These are phyloP conservation scores for Ceratocystis lukuohia DNA, from an alignment of 2,329 filamentous ascomycete species.

Conservation along the genomic window DNA sequence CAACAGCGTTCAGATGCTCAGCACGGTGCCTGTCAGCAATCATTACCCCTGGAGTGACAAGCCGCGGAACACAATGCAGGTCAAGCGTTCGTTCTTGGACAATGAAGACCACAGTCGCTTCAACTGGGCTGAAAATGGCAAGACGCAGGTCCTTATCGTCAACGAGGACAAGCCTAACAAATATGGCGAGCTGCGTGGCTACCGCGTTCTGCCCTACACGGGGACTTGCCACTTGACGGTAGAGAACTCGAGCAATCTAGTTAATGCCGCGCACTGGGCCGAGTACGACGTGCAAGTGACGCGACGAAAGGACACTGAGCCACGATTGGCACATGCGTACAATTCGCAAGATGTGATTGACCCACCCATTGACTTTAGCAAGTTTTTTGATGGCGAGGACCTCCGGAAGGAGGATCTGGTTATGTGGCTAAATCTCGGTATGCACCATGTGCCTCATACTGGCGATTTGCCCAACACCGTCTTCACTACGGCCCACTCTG, in stretches of 20 bases:
- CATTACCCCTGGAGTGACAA: slow-evolving; percentile 29
- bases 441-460: slow-evolving; percentile 44
- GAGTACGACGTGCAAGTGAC: slow-evolving; percentile 35
- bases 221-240: slow-evolving; percentile 31
- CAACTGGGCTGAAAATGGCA: slow-evolving; percentile 32
- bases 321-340: slow-evolving; percentile 23
- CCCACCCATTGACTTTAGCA: slow-evolving; percentile 34
- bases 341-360: slow-evolving; percentile 30
- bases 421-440: slow-evolving; percentile 40
- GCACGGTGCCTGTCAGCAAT: slow-evolving; percentile 25
- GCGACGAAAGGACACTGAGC: slow-evolving; percentile 32
- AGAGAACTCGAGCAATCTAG: slow-evolving; percentile 31
- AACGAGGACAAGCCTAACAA: slow-evolving; percentile 34
- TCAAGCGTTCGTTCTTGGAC: slow-evolving; percentile 22
- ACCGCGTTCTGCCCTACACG: slow-evolving; percentile 30
- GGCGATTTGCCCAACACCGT: slow-evolving; percentile 26
- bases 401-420: slow-evolving; percentile 29
- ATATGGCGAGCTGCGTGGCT: slow-evolving; percentile 37
- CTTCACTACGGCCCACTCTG: slow-evolving; percentile 26
- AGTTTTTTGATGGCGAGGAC: slow-evolving; percentile 28
- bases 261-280: slow-evolving; percentile 30
- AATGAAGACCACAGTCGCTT: slow-evolving; percentile 23
- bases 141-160: slow-evolving; percentile 33
- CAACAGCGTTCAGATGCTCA: slow-evolving; percentile 28
- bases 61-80: slow-evolving; percentile 27